Conservation (phyloP, 371 early-diverging fungal genomes). For the Saksenaea oblongispora region DNA sequence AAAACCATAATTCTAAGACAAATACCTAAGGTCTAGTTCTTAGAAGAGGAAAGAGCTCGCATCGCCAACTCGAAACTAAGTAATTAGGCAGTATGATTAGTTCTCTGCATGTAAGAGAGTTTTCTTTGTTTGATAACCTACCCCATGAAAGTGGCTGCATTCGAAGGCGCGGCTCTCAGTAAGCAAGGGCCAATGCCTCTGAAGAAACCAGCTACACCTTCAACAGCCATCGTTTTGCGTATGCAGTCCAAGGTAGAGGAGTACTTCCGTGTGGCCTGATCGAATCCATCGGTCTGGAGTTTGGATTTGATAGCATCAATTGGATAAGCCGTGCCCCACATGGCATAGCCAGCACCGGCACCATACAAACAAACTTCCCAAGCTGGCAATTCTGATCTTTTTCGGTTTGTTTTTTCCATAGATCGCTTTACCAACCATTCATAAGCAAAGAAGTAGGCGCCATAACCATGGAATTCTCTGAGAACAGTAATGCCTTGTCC, state of each 20-base stretch:
- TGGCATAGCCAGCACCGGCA: constrained; percentile 78
- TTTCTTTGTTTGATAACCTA: constrained; percentile 15
- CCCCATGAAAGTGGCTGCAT: constrained; percentile 82
- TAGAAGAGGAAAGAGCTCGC: constrained; percentile 32
- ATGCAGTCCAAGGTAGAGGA: constrained; percentile 65
- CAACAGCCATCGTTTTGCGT: constrained; percentile 62
- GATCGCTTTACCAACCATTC: constrained; percentile 74
- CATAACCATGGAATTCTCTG: constrained; percentile 81
- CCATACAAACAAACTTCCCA: constrained; percentile 72
- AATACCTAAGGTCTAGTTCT: neutral
- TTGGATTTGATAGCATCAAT: constrained; percentile 82
- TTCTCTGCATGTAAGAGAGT: neutral
- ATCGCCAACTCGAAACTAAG: constrained; percentile 52
- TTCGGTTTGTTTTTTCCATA: constrained; percentile 50
- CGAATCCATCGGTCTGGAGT: constrained; percentile 77
- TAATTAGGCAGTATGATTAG: neutral
- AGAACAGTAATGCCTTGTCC: constrained; percentile 80
- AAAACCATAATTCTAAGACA: neutral
- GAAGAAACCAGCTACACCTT: constrained; percentile 81
- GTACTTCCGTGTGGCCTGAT: constrained; percentile 58
- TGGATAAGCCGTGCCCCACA: constrained; percentile 80
- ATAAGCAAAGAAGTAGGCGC: constrained; percentile 80
- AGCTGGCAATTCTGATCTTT: constrained; percentile 62
- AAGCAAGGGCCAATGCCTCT: constrained; percentile 85
- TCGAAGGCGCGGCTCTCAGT: constrained; percentile 87